A percentile compares a stretch with the other conserved stretches of the same genome.
Conservation (phyloP, 164 flowering plant species). For the Magnolia officinalis region DNA sequence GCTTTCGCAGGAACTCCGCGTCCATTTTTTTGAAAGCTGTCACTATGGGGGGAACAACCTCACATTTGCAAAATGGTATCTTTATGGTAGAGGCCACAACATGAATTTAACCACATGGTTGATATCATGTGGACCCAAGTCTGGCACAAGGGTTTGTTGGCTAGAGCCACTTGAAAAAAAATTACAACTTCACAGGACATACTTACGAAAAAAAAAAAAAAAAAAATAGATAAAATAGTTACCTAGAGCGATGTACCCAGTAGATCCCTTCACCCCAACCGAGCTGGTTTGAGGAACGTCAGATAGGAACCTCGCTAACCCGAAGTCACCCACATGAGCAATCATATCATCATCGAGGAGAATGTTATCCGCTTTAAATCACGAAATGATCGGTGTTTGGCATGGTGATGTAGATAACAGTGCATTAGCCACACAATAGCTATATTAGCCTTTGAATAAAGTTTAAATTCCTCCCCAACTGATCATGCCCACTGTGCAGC, state of each 20-base stretch:
- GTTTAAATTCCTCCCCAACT: neutral
- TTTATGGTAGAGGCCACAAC: no score
- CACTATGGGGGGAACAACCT: no score
- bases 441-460: constrained; percentile 6
- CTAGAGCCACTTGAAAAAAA: constrained; percentile 11
- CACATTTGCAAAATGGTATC: no score
- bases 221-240: neutral
- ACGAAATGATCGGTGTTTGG: constrained; percentile 13
- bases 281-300: constrained; percentile 12
- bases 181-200: no score
- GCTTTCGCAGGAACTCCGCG: no score
- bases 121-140: no score
- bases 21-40: no score
- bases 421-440: neutral
- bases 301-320: neutral
- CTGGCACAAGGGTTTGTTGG: constrained; percentile 6
- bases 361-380: constrained; percentile 30
- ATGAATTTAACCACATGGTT: no score
- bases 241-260: constrained; percentile 11
- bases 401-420: constrained; percentile 11
- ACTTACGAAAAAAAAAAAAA: neutral
- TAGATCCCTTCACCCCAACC: constrained; percentile 24
- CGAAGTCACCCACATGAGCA: constrained; percentile 9
- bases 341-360: constrained; percentile 19
- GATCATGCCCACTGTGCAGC: neutral